Base-by-base conservation (phyloP, 768 basidiomycete genomes). In the Podaxis sp. region DNA sequence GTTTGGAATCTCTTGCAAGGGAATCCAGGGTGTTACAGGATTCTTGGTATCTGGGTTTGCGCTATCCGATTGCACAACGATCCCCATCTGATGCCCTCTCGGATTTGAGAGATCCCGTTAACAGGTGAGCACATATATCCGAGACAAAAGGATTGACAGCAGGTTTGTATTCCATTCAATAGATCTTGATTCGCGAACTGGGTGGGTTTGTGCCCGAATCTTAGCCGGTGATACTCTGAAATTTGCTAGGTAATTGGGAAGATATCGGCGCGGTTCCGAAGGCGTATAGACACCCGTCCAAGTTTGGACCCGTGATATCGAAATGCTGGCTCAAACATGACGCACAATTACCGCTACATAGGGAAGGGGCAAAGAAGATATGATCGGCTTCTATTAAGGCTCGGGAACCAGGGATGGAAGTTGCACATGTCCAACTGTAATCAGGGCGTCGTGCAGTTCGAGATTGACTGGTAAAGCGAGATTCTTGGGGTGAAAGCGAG, bases 181-280 rank as follows among this genome's bases (percentile, higher is more conserved):
- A 27, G 46, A 55, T 61, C 59, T 55, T 55, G 59, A 48, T 60
- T 35, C 38, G 28, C 28, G 50, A 25, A 21, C 14, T 3, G 9
- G 28, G 21, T 40, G 18, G 16, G 47, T 40, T 59, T 21, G 37
- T 11, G 18, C 21, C 13, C 46, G 50, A 53, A 53, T 23, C 42
- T 44, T 44, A 10, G 38, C 35, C 44, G 18, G 28, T 9, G 18
- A 35, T 57, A 5, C 11, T 25, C 37, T 46, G 42, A 57, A 13
- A 37, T 25, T 35, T 53, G 2, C 38, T 25, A 48, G 36, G 42
- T 11, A 47, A 37, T 55, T 36, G 35, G 36, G 28, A 38, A 51
- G 35, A 36, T 23, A 21, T 55, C 46, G 59, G 59, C n/a, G 35
- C 42, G 51, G 53, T 55, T 61, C 59, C 52, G 59, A 54, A 36